These are phyloP conservation scores for Shiraia sp. DNA, from an alignment of 2,329 filamentous ascomycete species.

Conservation along the genomic window DNA sequence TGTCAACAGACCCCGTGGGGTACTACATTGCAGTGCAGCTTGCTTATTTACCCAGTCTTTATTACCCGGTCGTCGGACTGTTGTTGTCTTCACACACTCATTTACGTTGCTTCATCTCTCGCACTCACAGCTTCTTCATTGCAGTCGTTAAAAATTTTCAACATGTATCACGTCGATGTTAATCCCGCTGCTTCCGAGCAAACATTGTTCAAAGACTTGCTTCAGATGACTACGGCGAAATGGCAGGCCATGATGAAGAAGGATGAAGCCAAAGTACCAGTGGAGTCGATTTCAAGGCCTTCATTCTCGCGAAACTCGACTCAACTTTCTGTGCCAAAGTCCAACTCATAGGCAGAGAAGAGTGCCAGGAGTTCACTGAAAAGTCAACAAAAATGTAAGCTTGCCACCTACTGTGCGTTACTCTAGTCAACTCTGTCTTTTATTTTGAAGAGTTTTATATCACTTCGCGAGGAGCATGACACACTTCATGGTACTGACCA, in stretches of 20 bases:
- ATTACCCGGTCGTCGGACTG: too few species aligned
- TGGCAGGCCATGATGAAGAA: slow-evolving; percentile 21
- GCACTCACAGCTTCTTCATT: not conserved
- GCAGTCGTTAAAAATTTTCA: not conserved
- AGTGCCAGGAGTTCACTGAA: not conserved
- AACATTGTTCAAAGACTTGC: slow-evolving; percentile 23
- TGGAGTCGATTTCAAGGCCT: slow-evolving; percentile 20
- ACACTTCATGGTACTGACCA: too few species aligned
- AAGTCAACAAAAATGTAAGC: too few species aligned
- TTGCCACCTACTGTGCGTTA: too few species aligned
- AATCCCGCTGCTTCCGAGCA: slow-evolving; percentile 21
- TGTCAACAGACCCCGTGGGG: too few species aligned
- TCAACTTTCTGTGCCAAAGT: slow-evolving; percentile 44
- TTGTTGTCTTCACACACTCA: too few species aligned
- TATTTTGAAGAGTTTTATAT: too few species aligned
- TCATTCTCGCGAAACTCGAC: slow-evolving; percentile 41
- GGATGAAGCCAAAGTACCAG: slow-evolving; percentile 4
- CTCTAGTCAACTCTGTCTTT: too few species aligned
- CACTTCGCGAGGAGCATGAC: too few species aligned
- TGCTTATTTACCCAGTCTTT: too few species aligned
- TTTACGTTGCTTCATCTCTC: not conserved
- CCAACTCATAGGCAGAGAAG: slow-evolving; percentile 21
- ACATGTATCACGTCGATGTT: slow-evolving; percentile 33
- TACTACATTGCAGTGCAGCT: too few species aligned
- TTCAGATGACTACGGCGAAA: slow-evolving; percentile 25